Base-by-base conservation (phyloP, 495 filamentous ascomycete species). In the Podospora conica region DNA sequence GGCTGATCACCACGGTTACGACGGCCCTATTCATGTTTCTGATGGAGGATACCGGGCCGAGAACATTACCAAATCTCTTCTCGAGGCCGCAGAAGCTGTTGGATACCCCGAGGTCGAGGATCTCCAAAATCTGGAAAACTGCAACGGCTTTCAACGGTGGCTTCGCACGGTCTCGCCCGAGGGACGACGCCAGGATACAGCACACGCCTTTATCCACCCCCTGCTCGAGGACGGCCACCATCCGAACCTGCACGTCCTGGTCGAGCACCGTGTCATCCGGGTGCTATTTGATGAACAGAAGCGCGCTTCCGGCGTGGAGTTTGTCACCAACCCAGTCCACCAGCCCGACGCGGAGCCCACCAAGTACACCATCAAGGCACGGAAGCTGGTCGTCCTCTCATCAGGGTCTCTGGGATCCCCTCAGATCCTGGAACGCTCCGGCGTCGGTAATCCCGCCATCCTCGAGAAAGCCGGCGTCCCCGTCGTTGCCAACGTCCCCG, bases 401-500 rank as follows among this genome's bases (percentile, higher is more conserved):
- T 83, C 82, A n/a, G 88, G 88, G 9, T 70, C 82, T 10, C 76
- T 83, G 21, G 79, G 82, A 15, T 82, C 87, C 0, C 85, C 88
- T 6, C 71, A 76, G 1, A 71, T 90, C 2, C 77, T 90, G 10
- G 86, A 90, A 69, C 79, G 86, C 0, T 90, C 88, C 0, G 87
- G 88, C 11, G 72, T 90, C 56, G 87, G 87, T 22, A 65, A 65
- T 18, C 71, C 65, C 3, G 67, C 74, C 1, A 55, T 80, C n/a
- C 73, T 83, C 10, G 31, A 76, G 40, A 63, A 66, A 40, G 77
- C 77, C 9, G 71, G 73, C 20, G 66, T 79, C 64, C 69, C 71
- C 8, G 23, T 78, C 1, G 68, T 79, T 5, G 72, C 75, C 8
- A 69, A 80, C 54, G 70, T 83, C 1, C 80, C 83, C 0, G 82